These are phyloP conservation scores for Annulohypoxylon stygium DNA, from an alignment of 495 filamentous ascomycete species.

Conservation along the genomic window DNA sequence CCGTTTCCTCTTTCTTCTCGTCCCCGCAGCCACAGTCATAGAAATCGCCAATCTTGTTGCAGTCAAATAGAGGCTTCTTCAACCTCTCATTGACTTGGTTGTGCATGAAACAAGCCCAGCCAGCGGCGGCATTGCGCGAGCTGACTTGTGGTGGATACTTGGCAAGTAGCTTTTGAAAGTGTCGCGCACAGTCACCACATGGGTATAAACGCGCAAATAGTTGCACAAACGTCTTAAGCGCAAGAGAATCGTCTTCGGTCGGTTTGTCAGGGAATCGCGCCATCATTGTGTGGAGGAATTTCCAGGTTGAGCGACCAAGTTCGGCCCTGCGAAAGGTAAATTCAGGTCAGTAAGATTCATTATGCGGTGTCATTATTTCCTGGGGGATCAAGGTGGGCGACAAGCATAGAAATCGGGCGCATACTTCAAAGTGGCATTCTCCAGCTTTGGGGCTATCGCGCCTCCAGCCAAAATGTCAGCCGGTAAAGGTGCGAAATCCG, in stretches of 20 bases:
- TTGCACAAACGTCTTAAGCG: constrained; percentile 86
- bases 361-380: constrained; percentile 26
- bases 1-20: constrained; percentile 62
- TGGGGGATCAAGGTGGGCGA: constrained; percentile 3
- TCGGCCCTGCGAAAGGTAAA: constrained; percentile 72
- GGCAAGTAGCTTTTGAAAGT: constrained; percentile 85
- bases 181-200: constrained; percentile 92
- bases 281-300: constrained; percentile 95
- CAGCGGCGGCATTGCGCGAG: constrained; percentile 83
- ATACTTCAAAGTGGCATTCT: constrained; percentile 91
- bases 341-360: constrained; percentile 25
- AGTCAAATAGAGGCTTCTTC: constrained; percentile 86
- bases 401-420: constrained; percentile 29
- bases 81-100: constrained; percentile 94
- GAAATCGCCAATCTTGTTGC: constrained; percentile 86
- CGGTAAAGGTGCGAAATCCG: constrained; percentile 47
- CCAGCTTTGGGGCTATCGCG: constrained; percentile 88
- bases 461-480: constrained; percentile 73
- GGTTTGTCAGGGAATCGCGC: constrained; percentile 91
- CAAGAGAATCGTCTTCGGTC: constrained; percentile 82
- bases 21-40: constrained; percentile 97
- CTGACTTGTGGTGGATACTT: constrained; percentile 93
- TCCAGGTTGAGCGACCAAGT: constrained; percentile 89
- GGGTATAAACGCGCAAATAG: constrained; percentile 95
- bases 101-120: constrained; percentile 95